Base-by-base conservation (phyloP, 768 basidiomycete genomes). In the Rhodotorula babjevae region DNA sequence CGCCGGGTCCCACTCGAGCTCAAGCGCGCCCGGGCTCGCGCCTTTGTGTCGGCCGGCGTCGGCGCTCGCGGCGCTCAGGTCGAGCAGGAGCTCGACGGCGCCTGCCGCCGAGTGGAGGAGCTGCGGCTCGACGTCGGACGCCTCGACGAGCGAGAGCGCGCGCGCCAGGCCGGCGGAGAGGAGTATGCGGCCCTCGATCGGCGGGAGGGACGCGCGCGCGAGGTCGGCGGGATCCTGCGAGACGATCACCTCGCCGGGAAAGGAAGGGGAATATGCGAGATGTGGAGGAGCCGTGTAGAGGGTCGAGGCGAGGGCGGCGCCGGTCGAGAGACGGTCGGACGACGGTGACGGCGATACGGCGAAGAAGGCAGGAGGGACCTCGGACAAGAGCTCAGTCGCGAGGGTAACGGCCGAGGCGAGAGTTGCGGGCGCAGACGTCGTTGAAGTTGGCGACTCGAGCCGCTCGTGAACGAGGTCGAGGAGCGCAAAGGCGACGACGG, bases 401-500 rank as follows among this genome's bases (percentile, higher is more conserved):
- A 76, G 69, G 3, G 53, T 27, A 25, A 75, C 9, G 6, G 68
- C 71, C 6, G 57, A 1, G 3, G 63, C 9, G 11, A 71, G 63
- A 0, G n/a, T 6, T 0, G 25, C 29, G 33, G 44, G 11, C 9
- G 61, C 52, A 1, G 55, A 42, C 14, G 46, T 31, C 18, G 60
- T 27, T 1, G 33, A 21, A n/a, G 31, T 23, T 0, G 46, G n/a
- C 8, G 10, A 11, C 1, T 21, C 36, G 25, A 55, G 49, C n/a
- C 27, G 58, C 1, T 18, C 55, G 23, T 70, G 49, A 92, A 92
- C 73, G 11, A 85, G 77, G 71, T 91, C 89, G 53, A 89, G 78
- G 56, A 91, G 82, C 12, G 86, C 87, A 4, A 87, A 83, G 69
- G 94, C 89, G 23, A 92, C 83, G 56, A 93, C 81, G 0, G 95